These are phyloP conservation scores for Nothophytophthora sp. DNA, from an alignment of 352 stramenopile genomes.

Conservation along the genomic window DNA sequence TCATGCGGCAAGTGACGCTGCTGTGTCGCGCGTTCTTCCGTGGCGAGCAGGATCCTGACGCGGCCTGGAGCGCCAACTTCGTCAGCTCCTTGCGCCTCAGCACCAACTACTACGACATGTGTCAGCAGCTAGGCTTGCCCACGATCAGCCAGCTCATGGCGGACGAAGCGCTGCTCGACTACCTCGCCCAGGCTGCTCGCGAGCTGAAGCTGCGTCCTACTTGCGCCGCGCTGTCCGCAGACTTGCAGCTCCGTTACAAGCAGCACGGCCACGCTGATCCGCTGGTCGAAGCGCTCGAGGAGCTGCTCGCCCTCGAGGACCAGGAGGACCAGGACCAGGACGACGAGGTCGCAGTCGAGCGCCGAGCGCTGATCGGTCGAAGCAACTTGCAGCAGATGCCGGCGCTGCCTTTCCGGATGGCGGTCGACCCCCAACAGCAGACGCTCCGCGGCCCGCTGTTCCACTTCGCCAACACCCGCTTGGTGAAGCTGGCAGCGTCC, in stretches of 20 bases:
- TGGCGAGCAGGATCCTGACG: constrained; percentile 75
- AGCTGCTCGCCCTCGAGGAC: constrained; percentile 9
- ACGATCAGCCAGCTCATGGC: constrained; percentile 55
- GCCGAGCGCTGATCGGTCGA: constrained; percentile 25
- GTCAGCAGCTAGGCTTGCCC: constrained; percentile 70
- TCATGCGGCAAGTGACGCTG: constrained; percentile 82
- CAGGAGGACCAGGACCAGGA: constrained; percentile 5
- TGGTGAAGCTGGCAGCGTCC: constrained; percentile 60
- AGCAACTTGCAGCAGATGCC: constrained; percentile 58
- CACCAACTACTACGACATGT: constrained; percentile 78
- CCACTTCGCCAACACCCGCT: constrained; percentile 65
- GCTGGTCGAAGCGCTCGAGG: constrained; percentile 42
- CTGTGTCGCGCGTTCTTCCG: constrained; percentile 78
- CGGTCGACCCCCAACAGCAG: constrained; percentile 35
- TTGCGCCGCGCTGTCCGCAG: constrained; percentile 40
- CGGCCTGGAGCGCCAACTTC: constrained; percentile 78
- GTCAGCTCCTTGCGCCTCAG: constrained; percentile 72
- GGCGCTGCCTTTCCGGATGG: constrained; percentile 50
- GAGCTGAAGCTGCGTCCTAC: constrained; percentile 52
- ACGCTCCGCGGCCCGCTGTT: constrained; percentile 28
- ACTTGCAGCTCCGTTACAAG: constrained; percentile 53
- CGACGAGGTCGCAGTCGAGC: constrained; percentile 10
- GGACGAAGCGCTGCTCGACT: constrained; percentile 50
- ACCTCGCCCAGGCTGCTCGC: constrained; percentile 51
- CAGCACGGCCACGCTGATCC: constrained; percentile 51